Percentiles rank a stretch among this genome's conserved stretches.
phyloP scores from a whole-genome alignment of 2,329 filamentous ascomycete genomes.

The Clarireedia hainanense region DNA sequence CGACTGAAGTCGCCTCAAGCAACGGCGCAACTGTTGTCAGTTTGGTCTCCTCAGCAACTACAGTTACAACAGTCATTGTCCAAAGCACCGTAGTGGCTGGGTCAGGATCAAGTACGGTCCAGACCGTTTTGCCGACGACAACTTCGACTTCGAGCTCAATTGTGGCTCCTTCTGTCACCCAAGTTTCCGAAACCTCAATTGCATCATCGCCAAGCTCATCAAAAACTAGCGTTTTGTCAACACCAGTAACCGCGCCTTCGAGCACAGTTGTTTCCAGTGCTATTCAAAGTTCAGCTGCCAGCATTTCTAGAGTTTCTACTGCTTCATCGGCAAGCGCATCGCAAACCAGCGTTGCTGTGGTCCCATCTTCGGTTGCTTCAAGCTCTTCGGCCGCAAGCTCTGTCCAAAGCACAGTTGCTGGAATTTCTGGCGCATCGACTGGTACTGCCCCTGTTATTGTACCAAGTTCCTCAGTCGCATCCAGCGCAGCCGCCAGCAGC shows the following conservation, averaged over 20 bases:
- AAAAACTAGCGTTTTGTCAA: not conserved
- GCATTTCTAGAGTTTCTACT: not conserved
- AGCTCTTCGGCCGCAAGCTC: not conserved
- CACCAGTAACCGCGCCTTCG: not conserved
- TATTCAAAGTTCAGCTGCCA: not conserved
- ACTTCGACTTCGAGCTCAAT: not conserved
- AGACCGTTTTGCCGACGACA: not conserved
- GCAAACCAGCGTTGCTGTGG: not conserved
- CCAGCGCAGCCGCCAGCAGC: not conserved
- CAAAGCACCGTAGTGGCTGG: not conserved
- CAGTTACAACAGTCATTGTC: not conserved
- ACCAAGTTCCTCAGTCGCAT: not conserved
- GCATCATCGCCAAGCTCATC: not conserved
- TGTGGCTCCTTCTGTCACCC: not conserved
- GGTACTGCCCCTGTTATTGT: slow-evolving; percentile 9
- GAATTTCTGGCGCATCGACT: slow-evolving; percentile 6
- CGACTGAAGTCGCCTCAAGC: not conserved
- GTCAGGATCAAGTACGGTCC: not conserved
- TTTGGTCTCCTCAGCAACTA: not conserved
- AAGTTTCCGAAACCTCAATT: not conserved
- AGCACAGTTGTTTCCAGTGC: not conserved
- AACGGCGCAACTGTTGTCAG: not conserved
- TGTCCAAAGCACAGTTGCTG: not conserved
- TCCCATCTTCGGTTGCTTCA: not conserved
- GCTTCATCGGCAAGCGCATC: not conserved